phyloP scores from a whole-genome alignment of 1,284 basidiomycete genomes.

The Pseudozyma pruni region DNA sequence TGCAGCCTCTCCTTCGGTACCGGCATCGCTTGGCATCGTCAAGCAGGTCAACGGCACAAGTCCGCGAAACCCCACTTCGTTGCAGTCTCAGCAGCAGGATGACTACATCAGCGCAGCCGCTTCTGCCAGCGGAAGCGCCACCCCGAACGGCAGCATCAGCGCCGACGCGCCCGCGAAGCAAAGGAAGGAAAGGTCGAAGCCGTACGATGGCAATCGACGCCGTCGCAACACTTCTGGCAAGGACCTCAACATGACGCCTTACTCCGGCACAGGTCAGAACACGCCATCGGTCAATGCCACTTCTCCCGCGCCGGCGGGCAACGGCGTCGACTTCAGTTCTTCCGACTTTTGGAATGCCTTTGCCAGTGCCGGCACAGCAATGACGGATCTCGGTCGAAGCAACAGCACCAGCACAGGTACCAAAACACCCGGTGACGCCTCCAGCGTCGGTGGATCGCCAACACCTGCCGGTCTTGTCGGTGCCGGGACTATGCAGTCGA shows the following conservation, averaged over 20 bases:
- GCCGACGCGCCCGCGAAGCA: slow-evolving; percentile 20
- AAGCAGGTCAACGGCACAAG: slow-evolving; percentile 40
- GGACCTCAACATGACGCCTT: slow-evolving; percentile 52
- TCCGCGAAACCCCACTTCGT: slow-evolving; percentile 18
- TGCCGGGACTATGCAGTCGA: slow-evolving; percentile 7
- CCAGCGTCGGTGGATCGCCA: slow-evolving; percentile 37
- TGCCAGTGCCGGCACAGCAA: slow-evolving; percentile 29
- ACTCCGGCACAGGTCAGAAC: slow-evolving; percentile 42
- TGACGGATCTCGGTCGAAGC: slow-evolving; percentile 39
- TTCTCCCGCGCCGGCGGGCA: slow-evolving; percentile 17
- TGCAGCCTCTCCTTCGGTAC: slow-evolving; percentile 26
- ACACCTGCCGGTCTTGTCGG: slow-evolving; percentile 15
- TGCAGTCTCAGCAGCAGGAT: slow-evolving; percentile 18
- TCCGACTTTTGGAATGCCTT: slow-evolving; percentile 55
- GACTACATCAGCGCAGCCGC: slow-evolving; percentile 7
- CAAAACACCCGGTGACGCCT: slow-evolving; percentile 43
- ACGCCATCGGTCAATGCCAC: slow-evolving; percentile 33
- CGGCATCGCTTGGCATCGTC: slow-evolving; percentile 29
- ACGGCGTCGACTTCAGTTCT: slow-evolving; percentile 40
- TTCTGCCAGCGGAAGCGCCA: slow-evolving; percentile 34
- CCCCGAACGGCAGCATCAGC: slow-evolving; percentile 33
- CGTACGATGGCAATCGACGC: slow-evolving; percentile 54
- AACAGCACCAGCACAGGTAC: slow-evolving; percentile 48
- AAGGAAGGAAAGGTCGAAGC: slow-evolving; percentile 55
- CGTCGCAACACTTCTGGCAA: slow-evolving; percentile 49